A percentile compares a stretch with the other conserved stretches of the same genome.
Evolutionary conservation across 495 filamentous ascomycete species (phyloP).

Genomic region (Ascodesmis nigricans): DNA sequence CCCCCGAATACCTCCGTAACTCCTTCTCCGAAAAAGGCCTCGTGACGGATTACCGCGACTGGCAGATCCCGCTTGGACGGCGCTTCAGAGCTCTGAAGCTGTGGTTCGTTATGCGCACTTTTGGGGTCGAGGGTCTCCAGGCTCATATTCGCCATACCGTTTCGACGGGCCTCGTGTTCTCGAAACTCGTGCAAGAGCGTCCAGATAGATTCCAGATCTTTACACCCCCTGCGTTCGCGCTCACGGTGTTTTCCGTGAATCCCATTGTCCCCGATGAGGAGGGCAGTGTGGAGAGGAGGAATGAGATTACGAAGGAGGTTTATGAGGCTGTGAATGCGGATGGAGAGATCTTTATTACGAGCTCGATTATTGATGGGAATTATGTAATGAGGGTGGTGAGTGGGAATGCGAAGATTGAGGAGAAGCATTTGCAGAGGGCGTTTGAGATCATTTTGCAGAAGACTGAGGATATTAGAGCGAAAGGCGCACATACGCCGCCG

Average conservation of each 20-base stretch:
- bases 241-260: constrained; percentile 51
- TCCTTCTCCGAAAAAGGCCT: constrained; percentile 55
- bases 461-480: constrained; percentile 35
- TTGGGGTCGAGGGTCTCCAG: constrained; percentile 61
- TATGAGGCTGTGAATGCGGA: constrained; percentile 54
- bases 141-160: constrained; percentile 46
- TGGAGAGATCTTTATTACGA: constrained; percentile 69
- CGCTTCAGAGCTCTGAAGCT: constrained; percentile 86
- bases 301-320: constrained; percentile 50
- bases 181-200: constrained; percentile 32
- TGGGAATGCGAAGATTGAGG: constrained; percentile 40
- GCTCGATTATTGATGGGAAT: constrained; percentile 47
- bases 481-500: constrained; percentile 4
- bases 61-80: constrained; percentile 88
- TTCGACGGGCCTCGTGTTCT: constrained; percentile 47
- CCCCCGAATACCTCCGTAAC: constrained; percentile 65
- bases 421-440: constrained; percentile 45
- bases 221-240: constrained; percentile 49
- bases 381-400: constrained; percentile 70
- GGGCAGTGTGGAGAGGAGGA: constrained; percentile 24
- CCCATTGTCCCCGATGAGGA: constrained; percentile 6
- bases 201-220: constrained; percentile 59
- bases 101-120: constrained; percentile 86
- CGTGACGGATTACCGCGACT: constrained; percentile 93
- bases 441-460: constrained; percentile 57